phyloP scores from a whole-genome alignment of 176 grass and related monocot species.

The Cymbopogon citratus region DNA sequence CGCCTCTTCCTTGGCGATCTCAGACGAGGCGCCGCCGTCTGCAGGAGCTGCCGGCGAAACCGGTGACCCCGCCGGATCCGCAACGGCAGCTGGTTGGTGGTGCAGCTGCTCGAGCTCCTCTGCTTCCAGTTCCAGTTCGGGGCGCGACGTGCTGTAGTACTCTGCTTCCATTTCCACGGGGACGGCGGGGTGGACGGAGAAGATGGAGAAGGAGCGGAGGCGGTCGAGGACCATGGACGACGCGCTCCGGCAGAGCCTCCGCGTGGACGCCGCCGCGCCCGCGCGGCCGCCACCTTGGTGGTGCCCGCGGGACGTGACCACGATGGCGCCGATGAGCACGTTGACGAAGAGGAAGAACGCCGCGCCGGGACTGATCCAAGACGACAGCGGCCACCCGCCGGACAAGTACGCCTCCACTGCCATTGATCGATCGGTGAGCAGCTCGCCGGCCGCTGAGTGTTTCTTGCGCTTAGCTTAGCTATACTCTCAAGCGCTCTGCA shows the following conservation, averaged over 20 bases:
- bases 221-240: slow-evolving; percentile 35
- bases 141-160: neutral
- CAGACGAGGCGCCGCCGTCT: neutral
- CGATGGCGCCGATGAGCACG: slow-evolving; percentile 25
- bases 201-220: slow-evolving; percentile 22
- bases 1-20: too few relatives aligned
- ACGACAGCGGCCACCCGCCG: slow-evolving; percentile 12
- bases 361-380: slow-evolving; percentile 28
- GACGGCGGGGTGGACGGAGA: neutral
- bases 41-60: neutral
- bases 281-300: neutral
- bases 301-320: neutral
- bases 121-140: neutral
- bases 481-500: neutral
- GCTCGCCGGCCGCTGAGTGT: neutral
- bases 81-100: neutral
- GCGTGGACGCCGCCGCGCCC: neutral
- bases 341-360: slow-evolving; percentile 36
- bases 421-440: neutral
- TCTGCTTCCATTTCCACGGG: neutral
- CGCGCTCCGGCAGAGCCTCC: slow-evolving; percentile 32
- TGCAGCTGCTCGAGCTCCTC: neutral
- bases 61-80: neutral
- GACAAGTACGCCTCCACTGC: neutral
- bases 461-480: neutral